Evolutionary conservation across 2,329 filamentous ascomycete genomes (phyloP).

Genomic region (Emmonsia crescens): DNA sequence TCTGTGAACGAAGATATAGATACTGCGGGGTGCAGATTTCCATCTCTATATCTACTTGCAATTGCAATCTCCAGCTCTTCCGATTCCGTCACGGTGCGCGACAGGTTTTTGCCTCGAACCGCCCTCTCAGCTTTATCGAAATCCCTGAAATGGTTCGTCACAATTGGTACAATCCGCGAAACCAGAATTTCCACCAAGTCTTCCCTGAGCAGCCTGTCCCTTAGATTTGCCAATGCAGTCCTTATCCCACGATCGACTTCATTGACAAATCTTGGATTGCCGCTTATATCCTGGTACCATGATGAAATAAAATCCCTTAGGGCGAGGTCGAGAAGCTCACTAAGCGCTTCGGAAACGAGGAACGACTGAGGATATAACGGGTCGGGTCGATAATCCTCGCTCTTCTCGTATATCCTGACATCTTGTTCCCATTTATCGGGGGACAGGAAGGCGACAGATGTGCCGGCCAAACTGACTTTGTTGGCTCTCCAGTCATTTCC

Average conservation of each 20-base stretch:
- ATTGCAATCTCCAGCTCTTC: conserved; percentile 93
- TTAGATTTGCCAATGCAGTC: conserved; percentile 57
- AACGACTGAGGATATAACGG: conserved; percentile 67
- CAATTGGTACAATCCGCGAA: conserved; percentile 70
- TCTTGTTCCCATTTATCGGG: conserved; percentile 59
- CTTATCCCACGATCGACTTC: conserved; percentile 77
- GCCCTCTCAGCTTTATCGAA: conserved; percentile 82
- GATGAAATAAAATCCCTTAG: conserved; percentile 73
- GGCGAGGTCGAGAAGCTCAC: conserved; percentile 65
- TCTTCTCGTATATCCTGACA: conserved; percentile 52
- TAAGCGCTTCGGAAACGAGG: conserved; percentile 67
- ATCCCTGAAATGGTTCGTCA: conserved; percentile 80
- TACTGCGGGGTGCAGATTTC: conserved; percentile 77
- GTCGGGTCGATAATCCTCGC: conserved; percentile 55
- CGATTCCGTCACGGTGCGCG: conserved; percentile 83
- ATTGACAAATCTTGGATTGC: conserved; percentile 66
- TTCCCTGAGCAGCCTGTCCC: conserved; percentile 59
- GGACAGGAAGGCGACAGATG: conserved; percentile 48
- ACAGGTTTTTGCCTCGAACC: conserved; percentile 78
- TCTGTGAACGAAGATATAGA: conserved; percentile 69
- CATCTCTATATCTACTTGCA: conserved; percentile 84
- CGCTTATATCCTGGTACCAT: conserved; percentile 84
- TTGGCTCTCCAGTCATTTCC: conserved; percentile 33
- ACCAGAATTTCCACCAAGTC: conserved; percentile 79
- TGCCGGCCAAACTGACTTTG: conserved; percentile 22